phyloP scores from a whole-genome alignment of 2,329 filamentous ascomycete species.

The Macrophomina pseudophaseolina region DNA sequence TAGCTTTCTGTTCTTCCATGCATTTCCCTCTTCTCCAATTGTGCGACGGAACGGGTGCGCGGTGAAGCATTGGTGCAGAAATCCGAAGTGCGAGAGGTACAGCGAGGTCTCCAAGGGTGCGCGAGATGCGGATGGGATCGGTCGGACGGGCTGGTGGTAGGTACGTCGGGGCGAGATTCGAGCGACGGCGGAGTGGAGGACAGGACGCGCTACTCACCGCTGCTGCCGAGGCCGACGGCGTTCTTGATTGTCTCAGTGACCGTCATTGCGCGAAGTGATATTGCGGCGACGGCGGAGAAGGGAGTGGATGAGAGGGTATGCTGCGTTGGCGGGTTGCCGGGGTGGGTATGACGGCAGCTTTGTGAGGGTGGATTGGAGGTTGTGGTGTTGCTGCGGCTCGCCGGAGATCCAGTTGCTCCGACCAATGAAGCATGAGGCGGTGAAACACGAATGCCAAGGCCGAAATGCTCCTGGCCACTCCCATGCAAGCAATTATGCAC shows the following conservation, averaged over 20 bases:
- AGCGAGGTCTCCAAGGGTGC: too few relatives aligned
- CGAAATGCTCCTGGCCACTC: not conserved
- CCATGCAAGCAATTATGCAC: not conserved
- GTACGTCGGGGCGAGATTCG: not conserved
- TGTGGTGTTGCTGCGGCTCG: slow-evolving; percentile 10
- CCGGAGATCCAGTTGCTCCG: not conserved
- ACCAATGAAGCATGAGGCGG: not conserved
- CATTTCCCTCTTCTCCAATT: not conserved
- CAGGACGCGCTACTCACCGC: slow-evolving; percentile 31
- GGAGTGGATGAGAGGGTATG: not conserved
- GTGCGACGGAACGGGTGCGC: too few relatives aligned
- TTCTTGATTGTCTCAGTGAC: slow-evolving; percentile 54
- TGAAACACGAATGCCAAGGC: not conserved
- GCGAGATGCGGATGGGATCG: not conserved
- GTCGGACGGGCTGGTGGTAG: not conserved
- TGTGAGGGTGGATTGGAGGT: not conserved
- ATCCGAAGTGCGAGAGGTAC: too few relatives aligned
- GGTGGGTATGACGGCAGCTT: not conserved
- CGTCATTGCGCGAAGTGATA: slow-evolving; percentile 38
- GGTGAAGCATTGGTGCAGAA: not conserved
- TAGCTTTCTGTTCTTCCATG: not conserved
- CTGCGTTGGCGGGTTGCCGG: not conserved
- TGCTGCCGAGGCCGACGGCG: slow-evolving; percentile 51
- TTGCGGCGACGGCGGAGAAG: not conserved
- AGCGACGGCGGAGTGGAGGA: not conserved